Evolutionary conservation across 139 green algal species (phyloP).

Genomic region (Bryopsis sp.): DNA sequence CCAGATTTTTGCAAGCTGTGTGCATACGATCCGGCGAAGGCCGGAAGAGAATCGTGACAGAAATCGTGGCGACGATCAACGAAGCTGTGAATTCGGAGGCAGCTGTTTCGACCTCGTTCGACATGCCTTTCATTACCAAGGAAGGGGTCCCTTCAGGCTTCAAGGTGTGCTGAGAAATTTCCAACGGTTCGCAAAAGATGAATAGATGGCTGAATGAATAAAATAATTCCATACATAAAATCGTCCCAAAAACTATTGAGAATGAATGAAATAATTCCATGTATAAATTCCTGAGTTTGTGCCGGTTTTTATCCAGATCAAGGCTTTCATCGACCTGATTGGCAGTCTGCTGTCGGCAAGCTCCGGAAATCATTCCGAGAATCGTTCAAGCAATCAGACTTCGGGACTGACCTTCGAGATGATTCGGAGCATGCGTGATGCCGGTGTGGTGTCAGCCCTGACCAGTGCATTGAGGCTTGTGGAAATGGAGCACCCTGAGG

Average conservation of each 20-base stretch:
- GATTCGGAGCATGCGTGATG: constrained; percentile 60
- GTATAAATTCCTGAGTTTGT: too few relatives aligned
- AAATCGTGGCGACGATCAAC: constrained; percentile 55
- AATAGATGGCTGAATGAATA: too few relatives aligned
- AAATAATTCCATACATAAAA: too few relatives aligned
- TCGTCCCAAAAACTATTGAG: too few relatives aligned
- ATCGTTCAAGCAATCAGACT: neutral
- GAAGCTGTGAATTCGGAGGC: constrained; percentile 5
- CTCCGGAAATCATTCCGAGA: neutral
- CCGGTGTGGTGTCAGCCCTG: constrained; percentile 55
- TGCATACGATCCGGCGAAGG: constrained; percentile 72
- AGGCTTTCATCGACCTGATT: constrained; percentile 38
- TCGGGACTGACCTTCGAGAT: constrained; percentile 49
- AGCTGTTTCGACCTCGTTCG: neutral
- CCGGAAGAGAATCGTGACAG: constrained; percentile 55
- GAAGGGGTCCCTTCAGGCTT: neutral
- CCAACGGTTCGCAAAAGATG: too few relatives aligned
- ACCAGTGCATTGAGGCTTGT: constrained; percentile 37
- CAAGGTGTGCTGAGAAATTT: too few relatives aligned
- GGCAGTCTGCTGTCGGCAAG: constrained; percentile 34
- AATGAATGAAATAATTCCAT: too few relatives aligned
- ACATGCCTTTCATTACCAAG: neutral
- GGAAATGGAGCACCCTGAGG: constrained; percentile 54
- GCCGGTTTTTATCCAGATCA: constrained; percentile 14
- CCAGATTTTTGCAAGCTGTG: constrained; percentile 32